phyloP scores from a whole-genome alignment of 116 monocot species.

The Dioscorea cayenensis region DNA sequence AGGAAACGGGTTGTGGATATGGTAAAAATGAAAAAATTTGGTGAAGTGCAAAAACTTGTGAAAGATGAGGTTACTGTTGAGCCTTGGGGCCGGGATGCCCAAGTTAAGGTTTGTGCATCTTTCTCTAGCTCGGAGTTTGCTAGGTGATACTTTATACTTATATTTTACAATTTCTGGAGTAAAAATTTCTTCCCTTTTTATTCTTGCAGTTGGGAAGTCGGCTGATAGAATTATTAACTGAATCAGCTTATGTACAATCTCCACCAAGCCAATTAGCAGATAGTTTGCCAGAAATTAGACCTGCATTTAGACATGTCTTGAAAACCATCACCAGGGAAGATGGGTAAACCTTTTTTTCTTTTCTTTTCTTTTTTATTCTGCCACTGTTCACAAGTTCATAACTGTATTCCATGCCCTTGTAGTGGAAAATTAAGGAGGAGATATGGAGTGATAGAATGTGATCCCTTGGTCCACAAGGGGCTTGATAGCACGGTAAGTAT shows the following conservation, averaged over 20 bases:
- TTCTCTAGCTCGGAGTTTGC: background rate
- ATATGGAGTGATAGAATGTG: constrained; percentile 83
- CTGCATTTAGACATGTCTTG: constrained; percentile 73
- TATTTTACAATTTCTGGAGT: background rate
- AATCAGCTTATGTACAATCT: constrained; percentile 78
- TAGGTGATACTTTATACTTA: background rate
- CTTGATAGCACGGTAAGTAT: constrained; percentile 74
- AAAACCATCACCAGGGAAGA: constrained; percentile 34
- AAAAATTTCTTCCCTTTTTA: background rate
- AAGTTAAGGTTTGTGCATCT: constrained; percentile 55
- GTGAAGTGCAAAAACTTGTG: constrained; percentile 51
- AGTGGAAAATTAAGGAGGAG: constrained; percentile 47
- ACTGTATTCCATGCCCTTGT: background rate
- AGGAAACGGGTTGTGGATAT: constrained; percentile 41
- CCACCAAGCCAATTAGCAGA: constrained; percentile 43
- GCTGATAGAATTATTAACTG: constrained; percentile 67
- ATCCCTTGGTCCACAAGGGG: constrained; percentile 64
- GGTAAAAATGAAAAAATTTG: constrained; percentile 48
- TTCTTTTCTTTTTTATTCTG: background rate
- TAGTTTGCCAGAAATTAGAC: constrained; percentile 53
- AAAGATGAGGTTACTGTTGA: constrained; percentile 39
- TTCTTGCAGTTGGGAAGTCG: constrained; percentile 66
- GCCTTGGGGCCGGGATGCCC: constrained; percentile 71
- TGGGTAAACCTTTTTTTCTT: constrained; percentile 29
- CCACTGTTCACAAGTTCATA: background rate